Conservation (phyloP, 441 rosid species). For the Erodium trifolium region DNA sequence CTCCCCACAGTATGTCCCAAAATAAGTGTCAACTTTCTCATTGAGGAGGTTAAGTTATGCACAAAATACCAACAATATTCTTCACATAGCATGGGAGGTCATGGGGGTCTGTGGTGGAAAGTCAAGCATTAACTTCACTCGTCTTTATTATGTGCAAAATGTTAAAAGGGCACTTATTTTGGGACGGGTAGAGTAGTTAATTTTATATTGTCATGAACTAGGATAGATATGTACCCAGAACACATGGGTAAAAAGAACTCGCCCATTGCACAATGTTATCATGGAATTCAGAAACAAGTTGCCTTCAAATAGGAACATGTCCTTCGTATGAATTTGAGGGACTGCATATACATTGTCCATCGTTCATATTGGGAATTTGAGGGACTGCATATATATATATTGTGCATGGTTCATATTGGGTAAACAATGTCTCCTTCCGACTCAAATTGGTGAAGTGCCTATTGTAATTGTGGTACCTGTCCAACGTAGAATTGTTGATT, state of each 20-base stretch:
- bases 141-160: neutral
- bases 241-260: neutral
- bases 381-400: neutral
- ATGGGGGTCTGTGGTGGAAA: neutral
- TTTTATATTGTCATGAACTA: neutral
- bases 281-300: neutral
- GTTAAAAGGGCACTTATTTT: neutral
- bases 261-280: neutral
- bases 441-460: neutral
- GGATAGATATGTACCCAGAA: neutral
- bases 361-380: neutral
- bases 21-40: neutral
- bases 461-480: neutral
- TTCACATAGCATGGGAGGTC: neutral
- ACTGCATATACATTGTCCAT: neutral
- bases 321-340: neutral
- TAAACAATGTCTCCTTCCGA: neutral
- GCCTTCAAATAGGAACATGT: neutral
- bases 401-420: neutral
- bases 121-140: neutral
- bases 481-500: neutral
- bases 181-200: neutral
- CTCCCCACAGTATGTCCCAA: neutral
- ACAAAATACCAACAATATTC: neutral
- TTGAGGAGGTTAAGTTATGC: neutral